Base-by-base conservation (phyloP, 2,329 filamentous ascomycete species). In the Colletotrichum filicis region DNA sequence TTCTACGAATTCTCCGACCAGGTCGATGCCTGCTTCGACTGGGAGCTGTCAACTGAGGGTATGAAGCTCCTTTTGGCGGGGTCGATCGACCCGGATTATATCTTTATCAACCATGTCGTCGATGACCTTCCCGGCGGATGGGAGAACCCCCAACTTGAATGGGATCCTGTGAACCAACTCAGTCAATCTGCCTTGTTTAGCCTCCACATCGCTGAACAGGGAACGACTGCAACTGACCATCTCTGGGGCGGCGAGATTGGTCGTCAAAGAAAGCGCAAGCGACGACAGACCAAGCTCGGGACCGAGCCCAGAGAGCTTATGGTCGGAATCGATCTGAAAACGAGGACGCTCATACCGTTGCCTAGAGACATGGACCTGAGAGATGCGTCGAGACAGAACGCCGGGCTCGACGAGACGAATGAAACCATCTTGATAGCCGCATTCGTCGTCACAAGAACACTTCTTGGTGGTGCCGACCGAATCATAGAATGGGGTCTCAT, bases 401-500 rank as follows among this genome's bases (percentile, higher is more conserved):
- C 35, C 8, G 68, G 61, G 14, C 73, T 75, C 14, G 69, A 75
- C 46, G 73, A 72, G 66, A 68, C 76, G 60, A 66, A 74, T 37
- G 67, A 74, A 49, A 52, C 66, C 35, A 62, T 76, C 26, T 82
- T 91, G 32, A 82, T 92, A 64, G 87, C 89, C 22, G 88, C 89
- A 3, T 89, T 92, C 70, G 82, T 92, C 63, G 87, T 88, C 16
- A 83, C 92, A 49, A 86, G 87, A 22, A 87, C 87, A 8, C 80
- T 93, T 9, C 82, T 91, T 7, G 91, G 91, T 11, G 91, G 91
- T 7, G 83, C 90, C 12, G 88, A 90, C 74, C 86, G 88, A 75
- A 82, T 85, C 1, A 84, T 91, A 26, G 91, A 93, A 76, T 92
- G 90, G 87, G 90, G 90, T 11, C 76, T 92, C 53, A 81, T 92